phyloP scores from a whole-genome alignment of 2,329 filamentous ascomycete species.

The Dothidotthia symphoricarpi region DNA sequence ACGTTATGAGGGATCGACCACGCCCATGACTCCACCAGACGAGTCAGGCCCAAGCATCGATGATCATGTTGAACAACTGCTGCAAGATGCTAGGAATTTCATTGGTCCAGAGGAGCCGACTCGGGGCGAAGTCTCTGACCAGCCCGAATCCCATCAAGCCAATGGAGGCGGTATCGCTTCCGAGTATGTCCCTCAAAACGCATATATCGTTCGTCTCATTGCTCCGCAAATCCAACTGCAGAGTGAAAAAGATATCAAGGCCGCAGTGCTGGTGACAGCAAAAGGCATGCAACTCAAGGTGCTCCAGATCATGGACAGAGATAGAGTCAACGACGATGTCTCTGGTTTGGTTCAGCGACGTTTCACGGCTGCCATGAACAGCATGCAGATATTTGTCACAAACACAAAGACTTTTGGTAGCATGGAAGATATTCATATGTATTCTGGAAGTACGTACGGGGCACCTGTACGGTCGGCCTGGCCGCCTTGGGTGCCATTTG shows the following conservation, averaged over 20 bases:
- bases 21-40: conserved; percentile 46
- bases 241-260: conserved; percentile 95
- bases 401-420: conserved; percentile 84
- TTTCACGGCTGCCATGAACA: conserved; percentile 94
- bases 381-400: conserved; percentile 96
- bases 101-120: conserved; percentile 67
- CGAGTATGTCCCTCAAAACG: conserved; percentile 87
- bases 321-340: conserved; percentile 85
- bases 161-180: conserved; percentile 65
- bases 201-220: conserved; percentile 91
- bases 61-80: conserved; percentile 79
- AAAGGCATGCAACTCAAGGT: conserved; percentile 99
- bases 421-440: conserved; percentile 82
- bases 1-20: conserved; percentile 24
- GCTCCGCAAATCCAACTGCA: conserved; percentile 97
- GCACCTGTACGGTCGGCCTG: conserved; percentile 80
- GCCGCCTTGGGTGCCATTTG: conserved; percentile 97
- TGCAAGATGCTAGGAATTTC: conserved; percentile 80
- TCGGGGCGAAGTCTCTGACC: conserved; percentile 7
- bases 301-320: conserved; percentile 96
- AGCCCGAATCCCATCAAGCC: conserved; percentile 16
- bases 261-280: conserved; percentile 92
- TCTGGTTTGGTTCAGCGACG: conserved; percentile 93
- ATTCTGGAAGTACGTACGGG: conserved; percentile 91
- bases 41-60: conserved; percentile 69